Percentiles rank a stretch among this genome's conserved stretches.
These are phyloP conservation scores for Mucor ambiguus DNA, from an alignment of 371 early-diverging fungal species.

Conservation along the genomic window DNA sequence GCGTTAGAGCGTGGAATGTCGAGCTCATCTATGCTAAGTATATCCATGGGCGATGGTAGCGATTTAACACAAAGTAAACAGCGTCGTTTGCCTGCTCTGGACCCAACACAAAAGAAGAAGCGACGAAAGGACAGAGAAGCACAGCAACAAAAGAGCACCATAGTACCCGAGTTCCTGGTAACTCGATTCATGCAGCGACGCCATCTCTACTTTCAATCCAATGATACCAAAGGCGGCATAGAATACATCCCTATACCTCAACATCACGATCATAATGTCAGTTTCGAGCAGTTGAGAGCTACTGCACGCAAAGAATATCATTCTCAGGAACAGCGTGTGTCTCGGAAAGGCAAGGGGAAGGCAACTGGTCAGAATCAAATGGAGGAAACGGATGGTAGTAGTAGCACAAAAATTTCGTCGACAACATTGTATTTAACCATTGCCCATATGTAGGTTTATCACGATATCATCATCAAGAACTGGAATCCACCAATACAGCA, in stretches of 20 bases:
- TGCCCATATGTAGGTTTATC: neutral
- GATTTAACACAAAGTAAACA: neutral
- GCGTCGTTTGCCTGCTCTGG: neutral
- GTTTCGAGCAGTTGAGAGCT: slow-evolving; percentile 24
- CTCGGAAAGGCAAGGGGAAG: neutral
- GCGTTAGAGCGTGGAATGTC: neutral
- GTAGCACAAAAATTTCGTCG: neutral
- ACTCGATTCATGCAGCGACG: neutral
- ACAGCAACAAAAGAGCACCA: neutral
- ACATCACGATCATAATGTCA: neutral
- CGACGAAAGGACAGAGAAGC: neutral
- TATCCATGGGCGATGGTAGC: neutral
- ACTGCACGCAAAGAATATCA: neutral
- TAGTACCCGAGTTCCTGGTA: neutral
- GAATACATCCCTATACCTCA: slow-evolving; percentile 11
- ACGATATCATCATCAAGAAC: neutral
- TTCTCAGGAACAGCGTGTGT: neutral
- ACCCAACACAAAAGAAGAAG: neutral
- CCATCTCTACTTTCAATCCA: neutral
- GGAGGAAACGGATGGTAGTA: neutral
- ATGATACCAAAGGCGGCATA: slow-evolving; percentile 1
- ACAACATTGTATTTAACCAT: too few relatives aligned
- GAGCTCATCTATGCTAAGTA: neutral
- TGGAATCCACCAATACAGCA: neutral
- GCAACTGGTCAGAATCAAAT: neutral